Percentiles rank a stretch among this genome's conserved stretches.
phyloP scores from a whole-genome alignment of 2,329 filamentous ascomycete genomes.

The Phaeoacremonium minimum region DNA sequence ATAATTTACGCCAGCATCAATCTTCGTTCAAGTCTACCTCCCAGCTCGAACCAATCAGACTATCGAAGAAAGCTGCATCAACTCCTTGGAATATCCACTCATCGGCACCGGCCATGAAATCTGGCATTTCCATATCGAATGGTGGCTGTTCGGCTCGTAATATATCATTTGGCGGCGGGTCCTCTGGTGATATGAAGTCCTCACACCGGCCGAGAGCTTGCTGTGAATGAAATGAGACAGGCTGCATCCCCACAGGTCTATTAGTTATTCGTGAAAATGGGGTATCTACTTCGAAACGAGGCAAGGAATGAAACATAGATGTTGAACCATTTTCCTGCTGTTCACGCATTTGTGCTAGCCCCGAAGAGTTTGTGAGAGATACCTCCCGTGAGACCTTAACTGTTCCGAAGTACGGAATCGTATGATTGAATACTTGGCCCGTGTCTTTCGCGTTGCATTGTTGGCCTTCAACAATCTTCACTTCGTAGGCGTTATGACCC shows the following conservation, averaged over 20 bases:
- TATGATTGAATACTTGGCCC: constrained; percentile 5
- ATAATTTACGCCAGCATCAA: no score
- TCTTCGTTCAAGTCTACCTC: no score
- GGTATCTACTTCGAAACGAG: background rate
- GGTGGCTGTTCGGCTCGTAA: background rate
- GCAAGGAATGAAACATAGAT: background rate
- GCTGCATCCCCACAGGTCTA: no score
- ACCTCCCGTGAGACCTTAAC: constrained; percentile 19
- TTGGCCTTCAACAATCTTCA: constrained; percentile 3
- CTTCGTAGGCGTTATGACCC: constrained; percentile 3
- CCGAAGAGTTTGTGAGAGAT: constrained; percentile 6
- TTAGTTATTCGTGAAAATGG: background rate
- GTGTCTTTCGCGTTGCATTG: background rate
- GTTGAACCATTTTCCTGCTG: constrained; percentile 4
- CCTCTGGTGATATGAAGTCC: background rate
- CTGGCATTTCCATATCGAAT: constrained; percentile 2
- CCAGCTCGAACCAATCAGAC: no score
- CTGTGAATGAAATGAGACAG: no score
- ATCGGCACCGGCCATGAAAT: constrained; percentile 11
- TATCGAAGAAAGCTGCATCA: constrained; percentile 18
- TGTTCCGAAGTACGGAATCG: constrained; percentile 22
- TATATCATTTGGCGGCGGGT: background rate
- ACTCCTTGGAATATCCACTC: constrained; percentile 21
- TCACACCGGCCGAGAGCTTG: no score
- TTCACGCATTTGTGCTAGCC: constrained; percentile 8